A percentile compares a stretch with the other conserved stretches of the same genome.
Conservation (phyloP, 2,329 filamentous ascomycete species). For the Ilyonectria mors-panacis region DNA sequence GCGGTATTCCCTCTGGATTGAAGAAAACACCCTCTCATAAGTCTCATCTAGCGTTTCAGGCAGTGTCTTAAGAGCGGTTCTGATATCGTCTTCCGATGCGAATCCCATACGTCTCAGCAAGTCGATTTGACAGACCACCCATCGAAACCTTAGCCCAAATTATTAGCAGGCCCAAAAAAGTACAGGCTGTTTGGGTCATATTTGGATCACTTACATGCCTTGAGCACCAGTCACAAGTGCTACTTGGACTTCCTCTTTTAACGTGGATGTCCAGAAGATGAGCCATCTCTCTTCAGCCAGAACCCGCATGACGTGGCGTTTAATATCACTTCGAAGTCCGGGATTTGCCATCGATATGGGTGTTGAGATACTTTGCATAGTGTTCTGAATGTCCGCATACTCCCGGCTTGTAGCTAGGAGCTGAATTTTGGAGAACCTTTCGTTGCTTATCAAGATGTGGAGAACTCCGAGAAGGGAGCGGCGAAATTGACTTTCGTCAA, state of each 20-base stretch:
- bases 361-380: slow-evolving; percentile 1
- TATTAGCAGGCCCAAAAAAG: neutral
- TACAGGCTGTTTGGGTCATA: neutral
- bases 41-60: slow-evolving; percentile 10
- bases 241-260: neutral
- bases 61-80: neutral
- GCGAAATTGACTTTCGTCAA: slow-evolving; percentile 11
- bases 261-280: neutral
- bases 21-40: slow-evolving; percentile 7
- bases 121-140: slow-evolving; percentile 14
- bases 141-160: neutral
- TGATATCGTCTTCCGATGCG: neutral
- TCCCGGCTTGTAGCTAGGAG: slow-evolving; percentile 12
- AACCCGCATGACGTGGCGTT: neutral
- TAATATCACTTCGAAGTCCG: neutral
- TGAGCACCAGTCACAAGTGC: neutral
- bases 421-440: slow-evolving; percentile 9
- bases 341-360: slow-evolving; percentile 11
- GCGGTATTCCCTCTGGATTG: neutral
- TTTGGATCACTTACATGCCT: neutral
- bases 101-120: slow-evolving; percentile 8
- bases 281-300: neutral
- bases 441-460: neutral
- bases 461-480: neutral
- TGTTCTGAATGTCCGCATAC: slow-evolving; percentile 8